Base-by-base conservation (phyloP, 1,284 basidiomycete genomes). In the Cystobasidium pallidum region DNA sequence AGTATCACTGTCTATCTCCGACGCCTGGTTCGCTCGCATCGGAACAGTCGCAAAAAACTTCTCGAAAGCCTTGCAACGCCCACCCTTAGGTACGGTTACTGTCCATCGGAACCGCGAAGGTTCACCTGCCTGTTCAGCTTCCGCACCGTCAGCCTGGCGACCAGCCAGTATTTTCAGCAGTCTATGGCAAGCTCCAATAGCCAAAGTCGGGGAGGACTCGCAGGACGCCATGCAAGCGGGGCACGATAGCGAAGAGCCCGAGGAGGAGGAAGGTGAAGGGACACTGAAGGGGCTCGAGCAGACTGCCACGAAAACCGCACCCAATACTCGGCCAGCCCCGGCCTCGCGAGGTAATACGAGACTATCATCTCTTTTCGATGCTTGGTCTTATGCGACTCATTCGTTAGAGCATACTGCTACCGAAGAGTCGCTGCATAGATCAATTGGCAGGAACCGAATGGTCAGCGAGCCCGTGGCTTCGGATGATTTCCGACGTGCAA, bases 41-140 rank as follows among this genome's bases (percentile, higher is more conserved):
- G 81, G 80, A 19, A 81, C 79, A 0, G 79, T 80, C 19, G 79
- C 80, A 0, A 73, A 75, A 41, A 79, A 78, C 34, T 78, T 80
- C 45, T 61, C 74, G 0, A 49, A 43, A 19, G 54, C 57, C 1
- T 28, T 64, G 24, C 68, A 64, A 32, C 43, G 66, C 24, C 77
- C 78, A 11, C 77, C 76, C 1, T 41, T 71, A 21, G 73, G 54
- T 24, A 66, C 49, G 21, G 66, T 28, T 7, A 72, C 41, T 19
- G 73, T 75, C 76, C 57, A 75, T 74, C 17, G 73, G 74, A n/a
- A 59, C 73, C 45, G 74, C 74, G n/a, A 36, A 30, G 32, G 39
- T 3, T 45, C 59, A 11, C 32, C 45, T 21, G 72, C 6, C 58
- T 66, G 63, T 41, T 47, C 8, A 54, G 57, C 28, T 36, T 62